A percentile compares a stretch with the other conserved stretches of the same genome.
phyloP scores from a whole-genome alignment of 2,329 filamentous ascomycete genomes.

The Scedosporium aurantiacum region DNA sequence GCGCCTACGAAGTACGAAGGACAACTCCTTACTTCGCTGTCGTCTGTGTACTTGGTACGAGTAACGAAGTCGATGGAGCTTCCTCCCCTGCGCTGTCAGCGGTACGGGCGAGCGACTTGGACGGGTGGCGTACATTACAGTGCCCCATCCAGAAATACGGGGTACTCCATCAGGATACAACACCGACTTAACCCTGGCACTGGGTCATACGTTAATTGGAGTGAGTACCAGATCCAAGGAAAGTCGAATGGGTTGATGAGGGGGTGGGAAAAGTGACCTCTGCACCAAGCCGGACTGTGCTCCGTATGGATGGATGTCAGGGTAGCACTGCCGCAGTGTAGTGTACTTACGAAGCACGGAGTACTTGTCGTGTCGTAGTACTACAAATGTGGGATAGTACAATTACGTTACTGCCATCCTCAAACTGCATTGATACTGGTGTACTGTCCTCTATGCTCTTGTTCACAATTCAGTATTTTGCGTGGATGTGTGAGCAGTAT shows the following conservation, averaged over 20 bases:
- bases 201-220: constrained; percentile 1
- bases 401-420: too few species aligned
- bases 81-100: background rate
- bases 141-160: background rate
- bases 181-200: background rate
- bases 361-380: too few species aligned
- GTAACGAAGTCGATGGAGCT: background rate
- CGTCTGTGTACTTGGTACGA: background rate
- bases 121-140: background rate
- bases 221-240: background rate
- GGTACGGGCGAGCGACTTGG: background rate
- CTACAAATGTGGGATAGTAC: too few species aligned
- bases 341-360: too few species aligned
- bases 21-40: background rate
- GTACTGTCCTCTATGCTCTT: too few species aligned
- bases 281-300: too few species aligned
- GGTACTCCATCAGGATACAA: background rate
- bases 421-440: too few species aligned
- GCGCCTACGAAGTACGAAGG: background rate
- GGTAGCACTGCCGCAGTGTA: too few species aligned
- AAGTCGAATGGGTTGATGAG: background rate
- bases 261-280: background rate
- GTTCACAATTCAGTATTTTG: too few species aligned
- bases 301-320: too few species aligned
- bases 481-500: too few species aligned